phyloP scores from a whole-genome alignment of 2,329 filamentous ascomycete genomes.

The Samsoniella hepiali region DNA sequence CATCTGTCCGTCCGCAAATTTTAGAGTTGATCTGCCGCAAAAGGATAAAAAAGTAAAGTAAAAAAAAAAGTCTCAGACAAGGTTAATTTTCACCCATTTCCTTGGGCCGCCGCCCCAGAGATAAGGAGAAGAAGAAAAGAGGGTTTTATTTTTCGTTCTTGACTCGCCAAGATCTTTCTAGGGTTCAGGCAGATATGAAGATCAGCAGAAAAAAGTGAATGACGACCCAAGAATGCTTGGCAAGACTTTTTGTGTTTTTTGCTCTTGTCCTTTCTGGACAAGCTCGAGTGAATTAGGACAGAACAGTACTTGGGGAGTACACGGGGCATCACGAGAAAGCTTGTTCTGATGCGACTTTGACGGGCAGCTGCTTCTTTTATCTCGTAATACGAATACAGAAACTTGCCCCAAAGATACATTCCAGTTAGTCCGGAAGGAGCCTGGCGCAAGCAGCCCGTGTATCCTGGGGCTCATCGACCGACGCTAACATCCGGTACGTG shows the following conservation, averaged over 20 bases:
- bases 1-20: not conserved
- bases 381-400: no score
- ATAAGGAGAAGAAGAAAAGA: not conserved
- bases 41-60: not conserved
- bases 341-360: no score
- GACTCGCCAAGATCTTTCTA: constrained; percentile 11
- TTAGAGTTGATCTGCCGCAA: not conserved
- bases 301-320: no score
- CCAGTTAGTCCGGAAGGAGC: not conserved
- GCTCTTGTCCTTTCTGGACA: not conserved
- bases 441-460: not conserved
- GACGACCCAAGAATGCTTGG: constrained; percentile 4
- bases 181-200: constrained; percentile 8
- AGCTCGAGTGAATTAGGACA: not conserved
- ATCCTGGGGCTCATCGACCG: not conserved
- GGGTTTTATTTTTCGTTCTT: not conserved
- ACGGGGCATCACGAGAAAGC: no score
- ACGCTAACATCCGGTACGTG: constrained; percentile 7
- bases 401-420: not conserved
- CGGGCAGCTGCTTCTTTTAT: no score
- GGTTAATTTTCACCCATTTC: not conserved
- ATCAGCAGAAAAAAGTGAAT: not conserved
- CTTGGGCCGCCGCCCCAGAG: not conserved
- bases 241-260: not conserved
- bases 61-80: not conserved